Percentiles rank a stretch among this genome's conserved stretches.
These are phyloP conservation scores for Raffaelea albimanens DNA, from an alignment of 2,329 filamentous ascomycete genomes.

Conservation along the genomic window DNA sequence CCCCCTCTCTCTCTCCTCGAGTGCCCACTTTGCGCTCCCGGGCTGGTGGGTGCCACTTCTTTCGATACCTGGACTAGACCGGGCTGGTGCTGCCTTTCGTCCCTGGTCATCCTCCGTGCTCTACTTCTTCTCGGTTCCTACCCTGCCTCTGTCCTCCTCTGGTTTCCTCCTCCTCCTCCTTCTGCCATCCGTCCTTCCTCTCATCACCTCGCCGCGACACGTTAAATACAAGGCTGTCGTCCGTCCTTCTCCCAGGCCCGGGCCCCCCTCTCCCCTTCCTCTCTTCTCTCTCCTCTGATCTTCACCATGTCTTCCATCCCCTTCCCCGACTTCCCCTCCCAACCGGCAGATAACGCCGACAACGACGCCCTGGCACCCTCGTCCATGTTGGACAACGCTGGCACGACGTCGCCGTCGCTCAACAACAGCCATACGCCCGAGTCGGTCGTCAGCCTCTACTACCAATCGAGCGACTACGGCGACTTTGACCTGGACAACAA, in stretches of 20 bases:
- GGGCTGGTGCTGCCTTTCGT: background rate
- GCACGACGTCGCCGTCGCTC: slow-evolving; percentile 28
- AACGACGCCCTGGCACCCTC: slow-evolving; percentile 25
- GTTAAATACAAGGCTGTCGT: slow-evolving; percentile 3
- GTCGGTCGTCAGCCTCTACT: slow-evolving; percentile 36
- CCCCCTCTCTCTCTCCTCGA: background rate
- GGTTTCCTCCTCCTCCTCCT: background rate
- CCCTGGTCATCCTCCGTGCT: too few relatives aligned
- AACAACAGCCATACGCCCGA: slow-evolving; percentile 37
- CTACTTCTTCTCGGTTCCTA: background rate
- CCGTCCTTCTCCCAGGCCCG: slow-evolving; percentile 5
- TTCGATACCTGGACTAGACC: too few relatives aligned
- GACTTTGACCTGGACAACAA: slow-evolving; percentile 26
- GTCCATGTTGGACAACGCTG: slow-evolving; percentile 28
- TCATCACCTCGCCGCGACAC: background rate
- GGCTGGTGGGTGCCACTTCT: too few relatives aligned
- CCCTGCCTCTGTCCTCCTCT: background rate
- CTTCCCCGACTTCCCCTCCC: slow-evolving; percentile 17
- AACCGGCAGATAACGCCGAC: slow-evolving; percentile 14
- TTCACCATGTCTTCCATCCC: slow-evolving; percentile 22
- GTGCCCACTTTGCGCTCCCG: background rate
- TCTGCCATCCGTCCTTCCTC: background rate
- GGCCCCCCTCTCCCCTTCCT: slow-evolving; percentile 3
- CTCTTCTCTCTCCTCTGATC: background rate
- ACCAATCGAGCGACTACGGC: slow-evolving; percentile 38